Base-by-base conservation (phyloP, 129 eudicot genomes). In the Kitagawia praeruptora region DNA sequence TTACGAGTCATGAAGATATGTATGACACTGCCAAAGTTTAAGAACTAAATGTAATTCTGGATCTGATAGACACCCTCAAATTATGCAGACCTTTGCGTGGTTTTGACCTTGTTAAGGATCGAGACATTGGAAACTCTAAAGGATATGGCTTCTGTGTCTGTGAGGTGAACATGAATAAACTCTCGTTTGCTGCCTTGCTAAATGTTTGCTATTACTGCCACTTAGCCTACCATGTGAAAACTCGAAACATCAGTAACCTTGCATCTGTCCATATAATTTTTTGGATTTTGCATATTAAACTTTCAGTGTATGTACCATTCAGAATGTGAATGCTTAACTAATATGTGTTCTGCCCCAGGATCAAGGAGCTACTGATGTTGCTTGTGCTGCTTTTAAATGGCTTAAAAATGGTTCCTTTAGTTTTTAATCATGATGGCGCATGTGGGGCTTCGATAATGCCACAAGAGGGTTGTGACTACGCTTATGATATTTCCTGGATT, bases 381-480 rank as follows among this genome's bases (percentile, higher is more conserved):
- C 98, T 11, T 93, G 98, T 79, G 93, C 96, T 85, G 90, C 98
- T 51, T 80, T 93, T n/a, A 61, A 93, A 93, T 91, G 98, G 98
- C 77, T 85, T 93, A 77, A 93, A 93, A 84, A 91, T 93, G 91
- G 98, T n/a, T 63, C 73, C 83, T 15, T 69, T 81, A 25, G 78
- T 67, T 74, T 75, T 45, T 51, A 45, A 75, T 46, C 34, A 58
- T 44, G 75, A 53, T 70, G 70, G n/a, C 46, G 4, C 42, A 48
- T 58, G 47, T 9, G 37, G 54, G 70, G 47, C 66, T 81, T 5
- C 25, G 11, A 73, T 73, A 13, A 73, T 73, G 54, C 77, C 61
- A 45, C 80, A 69, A 53, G 82, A 84, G 85, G 82, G 67, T 21
- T 77, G 73, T 78, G 79, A 71, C 14, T 81, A 40, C 42, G 80